Percentiles rank a stretch among this genome's conserved stretches.
phyloP scores from a whole-genome alignment of 129 eudicot genomes.

The Centaurea solstitialis region DNA sequence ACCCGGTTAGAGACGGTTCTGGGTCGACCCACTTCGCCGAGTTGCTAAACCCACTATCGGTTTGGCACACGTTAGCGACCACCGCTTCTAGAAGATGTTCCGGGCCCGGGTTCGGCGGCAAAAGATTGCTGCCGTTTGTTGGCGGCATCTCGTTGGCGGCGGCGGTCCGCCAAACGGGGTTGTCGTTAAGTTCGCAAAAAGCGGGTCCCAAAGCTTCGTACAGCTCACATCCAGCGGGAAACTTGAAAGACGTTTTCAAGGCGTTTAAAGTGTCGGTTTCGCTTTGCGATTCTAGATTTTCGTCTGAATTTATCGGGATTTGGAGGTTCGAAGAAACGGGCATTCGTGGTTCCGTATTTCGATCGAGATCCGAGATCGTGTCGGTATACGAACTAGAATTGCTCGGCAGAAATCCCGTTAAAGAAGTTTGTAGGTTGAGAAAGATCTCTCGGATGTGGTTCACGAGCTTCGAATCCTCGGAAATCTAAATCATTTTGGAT shows the following conservation, averaged over 20 bases:
- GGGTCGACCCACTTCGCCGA: constrained; percentile 44
- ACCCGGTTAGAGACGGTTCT: constrained; percentile 39
- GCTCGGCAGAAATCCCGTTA: constrained; percentile 26
- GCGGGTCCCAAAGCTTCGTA: constrained; percentile 89
- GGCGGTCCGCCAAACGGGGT: constrained; percentile 27
- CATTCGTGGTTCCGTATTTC: constrained; percentile 4
- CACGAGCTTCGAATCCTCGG: constrained; percentile 65
- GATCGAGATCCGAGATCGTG: constrained; percentile 29
- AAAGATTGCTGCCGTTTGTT: constrained; percentile 39
- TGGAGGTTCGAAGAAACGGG: constrained; percentile 31
- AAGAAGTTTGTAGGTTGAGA: constrained; percentile 49
- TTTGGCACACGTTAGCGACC: constrained; percentile 63
- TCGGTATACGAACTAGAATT: constrained; percentile 26
- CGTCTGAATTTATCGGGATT: constrained; percentile 14
- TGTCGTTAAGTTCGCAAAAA: constrained; percentile 39
- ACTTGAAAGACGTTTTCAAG: constrained; percentile 41
- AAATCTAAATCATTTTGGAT: constrained; percentile 41
- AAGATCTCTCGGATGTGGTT: constrained; percentile 57
- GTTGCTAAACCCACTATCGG: constrained; percentile 37
- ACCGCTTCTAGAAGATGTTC: constrained; percentile 90
- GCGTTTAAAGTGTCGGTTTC: constrained; percentile 36
- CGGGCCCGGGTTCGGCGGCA: constrained; percentile 48
- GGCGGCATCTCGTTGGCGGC: constrained; percentile 50
- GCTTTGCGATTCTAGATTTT: constrained; percentile 15
- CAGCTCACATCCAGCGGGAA: constrained; percentile 77